Evolutionary conservation across 1,284 basidiomycete species (phyloP).

Genomic region (Irpex lacteus): DNA sequence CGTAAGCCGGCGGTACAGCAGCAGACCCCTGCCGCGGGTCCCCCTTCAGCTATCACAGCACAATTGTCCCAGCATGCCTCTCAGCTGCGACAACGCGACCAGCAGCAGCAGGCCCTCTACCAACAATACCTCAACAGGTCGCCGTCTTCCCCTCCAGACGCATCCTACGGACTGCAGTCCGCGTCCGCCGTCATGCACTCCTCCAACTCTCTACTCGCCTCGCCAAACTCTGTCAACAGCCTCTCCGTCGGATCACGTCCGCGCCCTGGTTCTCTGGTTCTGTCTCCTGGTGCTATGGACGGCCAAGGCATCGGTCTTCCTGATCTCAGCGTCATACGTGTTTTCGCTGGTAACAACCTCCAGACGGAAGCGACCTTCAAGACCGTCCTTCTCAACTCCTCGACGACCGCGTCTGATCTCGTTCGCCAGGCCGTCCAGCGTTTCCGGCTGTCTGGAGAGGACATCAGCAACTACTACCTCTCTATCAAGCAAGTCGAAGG

Average conservation of each 20-base stretch:
- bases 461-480: conserved; percentile 78
- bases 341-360: conserved; percentile 88
- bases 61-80: conserved; percentile 46
- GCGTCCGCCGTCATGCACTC: conserved; percentile 54
- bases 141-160: conserved; percentile 71
- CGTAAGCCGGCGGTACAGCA: conserved; percentile 28
- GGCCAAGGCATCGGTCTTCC: conserved; percentile 67
- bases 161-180: conserved; percentile 65
- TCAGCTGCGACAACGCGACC: conserved; percentile 81
- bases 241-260: conserved; percentile 43
- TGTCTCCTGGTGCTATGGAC: conserved; percentile 56
- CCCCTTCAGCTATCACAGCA: conserved; percentile 10
- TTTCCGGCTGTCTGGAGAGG: conserved; percentile 75
- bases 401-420: conserved; percentile 81
- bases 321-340: conserved; percentile 89
- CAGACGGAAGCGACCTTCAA: conserved; percentile 97
- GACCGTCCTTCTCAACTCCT: conserved; percentile 89
- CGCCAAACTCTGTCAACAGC: conserved; percentile 34
- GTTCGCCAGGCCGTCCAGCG: conserved; percentile 91
- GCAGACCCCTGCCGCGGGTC: conserved; percentile 13
- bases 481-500: conserved; percentile 91
- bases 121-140: conserved; percentile 85
- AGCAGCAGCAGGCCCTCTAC: conserved; percentile 86
- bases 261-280: conserved; percentile 72
- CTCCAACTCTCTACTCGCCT: conserved; percentile 40